phyloP scores from a whole-genome alignment of 257 asterid genomes.

The Solanum phureja region DNA sequence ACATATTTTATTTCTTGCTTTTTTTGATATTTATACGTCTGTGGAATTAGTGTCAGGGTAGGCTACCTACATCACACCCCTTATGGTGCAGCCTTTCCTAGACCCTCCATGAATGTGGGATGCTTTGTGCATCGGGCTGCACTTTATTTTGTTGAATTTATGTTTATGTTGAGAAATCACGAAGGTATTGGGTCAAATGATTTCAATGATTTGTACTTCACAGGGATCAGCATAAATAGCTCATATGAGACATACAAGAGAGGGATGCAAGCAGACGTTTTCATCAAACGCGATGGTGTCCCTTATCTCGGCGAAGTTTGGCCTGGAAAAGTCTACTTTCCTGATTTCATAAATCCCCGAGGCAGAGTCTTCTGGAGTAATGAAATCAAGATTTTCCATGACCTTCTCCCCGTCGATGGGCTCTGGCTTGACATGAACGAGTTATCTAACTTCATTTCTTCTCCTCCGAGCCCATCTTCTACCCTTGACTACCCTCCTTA shows the following conservation, averaged over 20 bases:
- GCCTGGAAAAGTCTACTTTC: constrained; percentile 84
- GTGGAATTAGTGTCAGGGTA: not conserved
- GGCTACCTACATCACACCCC: not conserved
- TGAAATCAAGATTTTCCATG: constrained; percentile 53
- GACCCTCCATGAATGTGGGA: not conserved
- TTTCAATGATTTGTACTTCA: not conserved
- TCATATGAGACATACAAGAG: constrained; percentile 56
- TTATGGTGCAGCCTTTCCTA: not conserved
- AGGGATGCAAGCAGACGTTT: constrained; percentile 69
- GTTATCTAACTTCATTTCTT: constrained; percentile 63
- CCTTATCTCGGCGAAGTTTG: constrained; percentile 77
- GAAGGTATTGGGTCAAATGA: not conserved
- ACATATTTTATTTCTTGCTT: not conserved
- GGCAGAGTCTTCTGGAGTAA: constrained; percentile 44
- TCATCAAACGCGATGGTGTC: constrained; percentile 53
- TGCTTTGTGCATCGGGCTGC: not conserved
- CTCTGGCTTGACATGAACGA: constrained; percentile 98
- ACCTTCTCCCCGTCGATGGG: constrained; percentile 57
- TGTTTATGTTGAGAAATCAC: not conserved
- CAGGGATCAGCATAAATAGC: constrained; percentile 58
- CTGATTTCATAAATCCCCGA: constrained; percentile 66
- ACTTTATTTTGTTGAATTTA: not conserved
- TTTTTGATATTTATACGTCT: not conserved
- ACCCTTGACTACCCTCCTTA: constrained; percentile 71
- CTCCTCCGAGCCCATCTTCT: constrained; percentile 51